Conservation (phyloP, 257 asterid species). For the Leonotis leonurus region DNA sequence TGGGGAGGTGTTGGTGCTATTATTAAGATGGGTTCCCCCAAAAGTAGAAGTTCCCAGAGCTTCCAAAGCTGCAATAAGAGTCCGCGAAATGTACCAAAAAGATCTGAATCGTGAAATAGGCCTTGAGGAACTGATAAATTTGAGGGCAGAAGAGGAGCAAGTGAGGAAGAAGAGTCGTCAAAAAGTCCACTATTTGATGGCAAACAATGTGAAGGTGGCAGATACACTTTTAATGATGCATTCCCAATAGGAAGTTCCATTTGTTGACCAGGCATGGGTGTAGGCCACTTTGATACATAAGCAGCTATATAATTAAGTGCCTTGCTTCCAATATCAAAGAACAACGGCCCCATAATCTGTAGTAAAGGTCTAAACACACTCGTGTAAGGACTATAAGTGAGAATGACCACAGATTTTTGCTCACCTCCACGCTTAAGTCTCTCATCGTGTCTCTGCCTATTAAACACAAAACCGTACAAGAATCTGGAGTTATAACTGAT, state of each 20-base stretch:
- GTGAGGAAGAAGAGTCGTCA: constrained; percentile 84
- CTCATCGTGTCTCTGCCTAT: constrained; percentile 97
- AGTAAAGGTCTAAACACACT: constrained; percentile 87
- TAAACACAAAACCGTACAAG: constrained; percentile 88
- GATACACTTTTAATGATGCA: constrained; percentile 72
- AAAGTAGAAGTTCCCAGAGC: constrained; percentile 85
- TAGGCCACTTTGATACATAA: constrained; percentile 80
- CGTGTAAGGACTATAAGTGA: constrained; percentile 78
- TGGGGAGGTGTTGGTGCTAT: constrained; percentile 95
- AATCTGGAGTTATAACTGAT: constrained; percentile 38
- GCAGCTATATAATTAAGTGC: constrained; percentile 78
- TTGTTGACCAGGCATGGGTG: constrained; percentile 76
- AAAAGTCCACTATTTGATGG: constrained; percentile 73
- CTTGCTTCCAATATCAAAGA: constrained; percentile 88
- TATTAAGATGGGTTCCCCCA: constrained; percentile 89
- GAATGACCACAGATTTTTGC: constrained; percentile 90
- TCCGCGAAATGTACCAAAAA: constrained; percentile 81
- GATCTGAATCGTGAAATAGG: constrained; percentile 93
- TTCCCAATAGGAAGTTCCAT: constrained; percentile 91
- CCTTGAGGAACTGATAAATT: constrained; percentile 83
- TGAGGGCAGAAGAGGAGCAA: constrained; percentile 92
- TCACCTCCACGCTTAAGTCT: constrained; percentile 96
- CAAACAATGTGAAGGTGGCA: constrained; percentile 93
- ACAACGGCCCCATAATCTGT: constrained; percentile 95
- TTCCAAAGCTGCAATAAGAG: constrained; percentile 93